Evolutionary conservation across 2,329 filamentous ascomycete genomes (phyloP).

Genomic region (Pseudogymnoascus sp.): DNA sequence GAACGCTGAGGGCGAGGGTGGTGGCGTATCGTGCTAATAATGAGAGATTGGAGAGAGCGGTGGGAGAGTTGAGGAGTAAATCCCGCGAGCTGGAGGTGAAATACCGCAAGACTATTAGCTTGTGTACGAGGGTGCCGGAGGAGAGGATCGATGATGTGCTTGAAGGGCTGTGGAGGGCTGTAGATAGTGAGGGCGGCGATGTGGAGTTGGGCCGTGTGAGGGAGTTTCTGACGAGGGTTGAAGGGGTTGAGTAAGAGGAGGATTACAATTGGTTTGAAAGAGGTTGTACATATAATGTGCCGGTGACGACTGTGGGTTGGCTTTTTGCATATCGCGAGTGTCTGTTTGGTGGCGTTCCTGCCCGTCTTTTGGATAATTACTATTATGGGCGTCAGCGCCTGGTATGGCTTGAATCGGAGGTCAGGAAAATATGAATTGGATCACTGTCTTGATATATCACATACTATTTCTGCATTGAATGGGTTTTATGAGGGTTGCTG

Average conservation of each 20-base stretch:
- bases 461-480: not conserved
- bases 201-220: slow-evolving; percentile 68
- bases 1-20: slow-evolving; percentile 57
- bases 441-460: not conserved
- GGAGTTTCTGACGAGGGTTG: slow-evolving; percentile 72
- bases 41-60: slow-evolving; percentile 55
- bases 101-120: slow-evolving; percentile 77
- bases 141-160: slow-evolving; percentile 70
- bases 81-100: slow-evolving; percentile 79
- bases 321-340: not conserved
- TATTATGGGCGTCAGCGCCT: not conserved
- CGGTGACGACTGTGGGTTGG: not conserved
- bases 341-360: not conserved
- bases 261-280: not conserved
- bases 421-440: not conserved
- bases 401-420: not conserved
- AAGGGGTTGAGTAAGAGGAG: slow-evolving; percentile 33
- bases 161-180: slow-evolving; percentile 71
- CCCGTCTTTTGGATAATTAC: not conserved
- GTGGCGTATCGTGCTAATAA: slow-evolving; percentile 65
- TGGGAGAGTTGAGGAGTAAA: slow-evolving; percentile 63
- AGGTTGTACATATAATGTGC: not conserved
- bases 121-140: slow-evolving; percentile 76
- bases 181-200: slow-evolving; percentile 76
- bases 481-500: not conserved